Conservation (phyloP, 306 rosid species). For the Trichosanthes cucumerina region DNA sequence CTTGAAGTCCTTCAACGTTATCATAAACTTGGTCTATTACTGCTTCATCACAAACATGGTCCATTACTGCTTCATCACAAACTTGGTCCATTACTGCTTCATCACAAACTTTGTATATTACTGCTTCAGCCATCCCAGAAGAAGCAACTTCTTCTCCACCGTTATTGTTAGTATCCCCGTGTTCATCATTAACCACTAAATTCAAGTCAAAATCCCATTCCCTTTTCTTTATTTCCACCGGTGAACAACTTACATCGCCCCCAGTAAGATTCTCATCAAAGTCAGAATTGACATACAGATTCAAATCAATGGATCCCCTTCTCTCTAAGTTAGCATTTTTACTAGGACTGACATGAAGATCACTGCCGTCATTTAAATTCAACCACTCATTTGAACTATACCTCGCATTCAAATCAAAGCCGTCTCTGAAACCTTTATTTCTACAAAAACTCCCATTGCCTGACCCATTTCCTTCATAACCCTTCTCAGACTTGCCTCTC, state of each 20-base stretch:
- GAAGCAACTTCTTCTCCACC: constrained; percentile 22
- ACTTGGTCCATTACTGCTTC: constrained; percentile 20
- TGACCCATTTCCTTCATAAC: constrained; percentile 21
- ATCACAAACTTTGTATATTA: constrained; percentile 12
- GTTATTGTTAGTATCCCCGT: constrained; percentile 29
- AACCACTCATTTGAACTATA: constrained; percentile 40
- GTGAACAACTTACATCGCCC: constrained; percentile 15
- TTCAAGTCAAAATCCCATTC: constrained; percentile 74
- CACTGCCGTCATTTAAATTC: constrained; percentile 35
- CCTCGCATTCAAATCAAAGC: constrained; percentile 65
- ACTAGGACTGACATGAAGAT: constrained; percentile 11
- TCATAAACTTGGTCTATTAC: constrained; percentile 11
- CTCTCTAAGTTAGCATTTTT: constrained; percentile 20
- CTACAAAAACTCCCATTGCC: constrained; percentile 24
- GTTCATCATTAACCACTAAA: constrained; percentile 57
- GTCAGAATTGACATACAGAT: constrained; percentile 54
- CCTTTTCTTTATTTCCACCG: constrained; percentile 26
- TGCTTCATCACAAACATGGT: constrained; percentile 17
- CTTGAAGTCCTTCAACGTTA: constrained; percentile 7
- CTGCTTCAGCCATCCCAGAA: constrained; percentile 21
- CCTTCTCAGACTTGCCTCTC: constrained; percentile 18
- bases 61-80: constrained; percentile 14
- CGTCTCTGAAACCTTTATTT: constrained; percentile 27
- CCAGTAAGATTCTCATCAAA: constrained; percentile 25
- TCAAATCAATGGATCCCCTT: constrained; percentile 62